Percentiles rank a stretch among this genome's conserved stretches.
Conservation (phyloP, 345 rosid species). For the Heritiera fomes region DNA sequence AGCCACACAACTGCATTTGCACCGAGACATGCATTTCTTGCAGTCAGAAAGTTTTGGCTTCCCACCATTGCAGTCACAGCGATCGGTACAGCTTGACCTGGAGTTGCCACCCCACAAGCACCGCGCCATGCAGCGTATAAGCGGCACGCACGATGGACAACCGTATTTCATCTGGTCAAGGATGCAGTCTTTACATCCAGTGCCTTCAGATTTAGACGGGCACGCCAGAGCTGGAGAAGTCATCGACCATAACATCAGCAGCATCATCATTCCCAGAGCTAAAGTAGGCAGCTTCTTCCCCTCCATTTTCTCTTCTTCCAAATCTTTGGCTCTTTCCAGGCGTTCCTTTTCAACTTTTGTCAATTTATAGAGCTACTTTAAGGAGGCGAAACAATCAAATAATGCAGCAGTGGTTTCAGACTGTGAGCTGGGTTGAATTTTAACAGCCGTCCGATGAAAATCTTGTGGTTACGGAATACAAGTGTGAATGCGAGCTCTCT, state of each 20-base stretch:
- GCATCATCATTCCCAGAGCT: constrained; percentile 10
- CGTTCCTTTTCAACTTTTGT: background rate
- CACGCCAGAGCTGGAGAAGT: constrained; percentile 27
- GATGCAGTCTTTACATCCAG: constrained; percentile 58
- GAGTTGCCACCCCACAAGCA: constrained; percentile 75
- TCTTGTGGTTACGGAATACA: background rate
- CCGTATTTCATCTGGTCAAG: constrained; percentile 45
- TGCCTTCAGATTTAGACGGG: background rate
- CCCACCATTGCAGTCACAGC: constrained; percentile 52
- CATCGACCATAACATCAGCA: constrained; percentile 25
- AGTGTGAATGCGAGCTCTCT: background rate
- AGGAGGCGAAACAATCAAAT: background rate
- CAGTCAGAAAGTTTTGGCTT: constrained; percentile 56
- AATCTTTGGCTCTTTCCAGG: background rate
- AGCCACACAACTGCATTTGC: constrained; percentile 67
- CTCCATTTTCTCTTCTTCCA: background rate
- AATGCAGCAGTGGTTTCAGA: background rate
- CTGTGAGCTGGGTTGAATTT: background rate
- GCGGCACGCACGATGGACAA: constrained; percentile 62
- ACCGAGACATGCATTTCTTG: constrained; percentile 64
- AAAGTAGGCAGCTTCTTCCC: constrained; percentile 11
- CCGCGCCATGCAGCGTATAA: constrained; percentile 69
- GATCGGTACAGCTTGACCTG: constrained; percentile 39
- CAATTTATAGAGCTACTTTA: background rate
- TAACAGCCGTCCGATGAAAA: constrained; percentile 8